Evolutionary conservation across 805 yeast species (phyloP).

Genomic region (Metschnikowia continentalis): DNA sequence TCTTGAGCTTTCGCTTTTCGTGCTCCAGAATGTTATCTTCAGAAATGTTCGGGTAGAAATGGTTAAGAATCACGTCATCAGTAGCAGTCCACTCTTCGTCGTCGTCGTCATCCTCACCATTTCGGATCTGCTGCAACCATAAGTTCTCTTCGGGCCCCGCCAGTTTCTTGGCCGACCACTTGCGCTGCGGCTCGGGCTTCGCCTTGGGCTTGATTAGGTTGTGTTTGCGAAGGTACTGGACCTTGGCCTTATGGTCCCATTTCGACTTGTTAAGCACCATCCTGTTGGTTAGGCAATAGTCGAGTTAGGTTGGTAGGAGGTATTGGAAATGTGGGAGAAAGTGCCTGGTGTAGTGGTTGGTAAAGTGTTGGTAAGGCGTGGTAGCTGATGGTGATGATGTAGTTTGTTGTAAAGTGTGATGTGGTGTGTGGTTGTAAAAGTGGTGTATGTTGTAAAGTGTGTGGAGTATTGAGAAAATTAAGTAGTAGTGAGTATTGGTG

Average conservation of each 20-base stretch:
- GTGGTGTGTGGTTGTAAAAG: too few relatives aligned
- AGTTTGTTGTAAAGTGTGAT: too few relatives aligned
- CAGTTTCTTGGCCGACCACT: constrained; percentile 32
- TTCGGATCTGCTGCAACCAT: constrained; percentile 6
- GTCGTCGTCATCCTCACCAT: constrained; percentile 15
- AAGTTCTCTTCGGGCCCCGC: constrained; percentile 8
- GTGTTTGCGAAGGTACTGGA: constrained; percentile 37
- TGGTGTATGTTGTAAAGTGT: too few relatives aligned
- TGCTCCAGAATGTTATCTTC: constrained; percentile 30
- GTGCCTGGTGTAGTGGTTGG: too few relatives aligned
- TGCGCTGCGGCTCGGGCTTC: constrained; percentile 7
- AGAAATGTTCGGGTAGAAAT: constrained; percentile 38
- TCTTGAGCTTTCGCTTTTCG: constrained; percentile 33
- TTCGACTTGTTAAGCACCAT: constrained; percentile 43
- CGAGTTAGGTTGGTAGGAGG: too few relatives aligned
- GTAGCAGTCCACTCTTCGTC: constrained; percentile 40
- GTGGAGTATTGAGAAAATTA: too few relatives aligned
- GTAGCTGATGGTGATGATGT: too few relatives aligned
- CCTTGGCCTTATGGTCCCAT: constrained; percentile 43
- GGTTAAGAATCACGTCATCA: constrained; percentile 38
- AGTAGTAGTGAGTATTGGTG: too few relatives aligned
- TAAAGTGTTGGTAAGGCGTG: too few relatives aligned
- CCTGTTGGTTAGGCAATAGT: too few relatives aligned
- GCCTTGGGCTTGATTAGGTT: constrained; percentile 23
- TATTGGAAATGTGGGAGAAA: too few relatives aligned